Evolutionary conservation across 371 early-diverging fungal genomes (phyloP).

Genomic region (Mucor velutinosus): DNA sequence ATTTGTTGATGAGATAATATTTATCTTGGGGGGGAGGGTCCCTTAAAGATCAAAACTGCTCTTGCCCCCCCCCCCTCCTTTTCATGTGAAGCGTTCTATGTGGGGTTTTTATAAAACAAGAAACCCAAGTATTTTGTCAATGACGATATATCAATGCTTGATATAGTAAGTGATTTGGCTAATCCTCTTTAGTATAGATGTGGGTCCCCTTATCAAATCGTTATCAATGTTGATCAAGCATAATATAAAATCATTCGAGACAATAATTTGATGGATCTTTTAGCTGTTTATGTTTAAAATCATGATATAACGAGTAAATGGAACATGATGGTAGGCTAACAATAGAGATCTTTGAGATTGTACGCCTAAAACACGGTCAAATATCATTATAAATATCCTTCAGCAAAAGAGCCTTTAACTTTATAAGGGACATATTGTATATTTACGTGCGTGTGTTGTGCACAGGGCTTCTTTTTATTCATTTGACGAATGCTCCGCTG

Average conservation of each 20-base stretch:
- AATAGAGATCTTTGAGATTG: background rate
- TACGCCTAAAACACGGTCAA: no score
- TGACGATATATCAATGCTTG: conserved; percentile 23
- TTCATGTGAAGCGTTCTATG: conserved; percentile 27
- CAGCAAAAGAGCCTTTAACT: conserved; percentile 6
- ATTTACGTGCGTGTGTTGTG: conserved; percentile 11
- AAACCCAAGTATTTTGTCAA: conserved; percentile 6
- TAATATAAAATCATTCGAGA: background rate
- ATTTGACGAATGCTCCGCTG: background rate
- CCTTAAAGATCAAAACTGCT: background rate
- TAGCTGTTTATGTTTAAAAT: background rate
- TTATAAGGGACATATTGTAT: conserved; percentile 7
- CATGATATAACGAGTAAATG: background rate
- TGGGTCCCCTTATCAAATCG: conserved; percentile 22
- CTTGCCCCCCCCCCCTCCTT: background rate
- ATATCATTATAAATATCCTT: background rate
- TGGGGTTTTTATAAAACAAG: conserved; percentile 28
- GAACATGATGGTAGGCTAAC: background rate
- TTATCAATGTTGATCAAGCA: conserved; percentile 18
- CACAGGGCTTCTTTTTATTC: conserved; percentile 19
- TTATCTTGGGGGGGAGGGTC: background rate
- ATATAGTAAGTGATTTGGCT: conserved; percentile 27
- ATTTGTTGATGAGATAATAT: conserved; percentile 4
- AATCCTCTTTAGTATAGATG: conserved; percentile 22
- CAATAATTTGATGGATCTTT: background rate